phyloP scores from a whole-genome alignment of 345 rosid genomes.

The Microcos paniculata region DNA sequence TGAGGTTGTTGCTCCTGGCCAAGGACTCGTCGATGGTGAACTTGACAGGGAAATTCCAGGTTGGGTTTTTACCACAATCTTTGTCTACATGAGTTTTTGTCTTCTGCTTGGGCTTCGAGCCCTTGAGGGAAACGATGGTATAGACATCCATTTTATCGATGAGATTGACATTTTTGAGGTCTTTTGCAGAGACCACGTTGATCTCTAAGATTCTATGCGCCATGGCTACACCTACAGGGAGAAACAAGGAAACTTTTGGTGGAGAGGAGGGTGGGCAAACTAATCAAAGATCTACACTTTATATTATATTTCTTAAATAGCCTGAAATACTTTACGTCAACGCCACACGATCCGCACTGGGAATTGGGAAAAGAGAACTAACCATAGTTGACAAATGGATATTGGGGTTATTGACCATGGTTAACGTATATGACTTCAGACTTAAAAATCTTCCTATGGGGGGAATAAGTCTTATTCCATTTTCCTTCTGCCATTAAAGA shows the following conservation, averaged over 20 bases:
- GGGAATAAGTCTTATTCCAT: not conserved
- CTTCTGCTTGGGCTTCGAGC: constrained; percentile 38
- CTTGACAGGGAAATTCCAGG: constrained; percentile 66
- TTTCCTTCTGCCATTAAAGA: not conserved
- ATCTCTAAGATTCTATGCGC: constrained; percentile 56
- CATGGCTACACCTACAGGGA: constrained; percentile 28
- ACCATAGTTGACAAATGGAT: not conserved
- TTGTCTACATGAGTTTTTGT: constrained; percentile 44
- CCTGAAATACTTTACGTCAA: not conserved
- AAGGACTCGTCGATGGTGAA: constrained; percentile 47
- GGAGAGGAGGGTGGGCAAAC: no score
- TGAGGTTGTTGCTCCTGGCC: constrained; percentile 50
- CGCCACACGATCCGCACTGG: not conserved
- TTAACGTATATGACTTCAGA: not conserved
- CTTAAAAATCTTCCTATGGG: not conserved
- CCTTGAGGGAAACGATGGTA: constrained; percentile 57
- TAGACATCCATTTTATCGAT: constrained; percentile 83
- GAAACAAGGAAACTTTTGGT: not conserved
- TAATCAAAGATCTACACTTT: not conserved
- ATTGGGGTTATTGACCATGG: constrained; percentile 1
- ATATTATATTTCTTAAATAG: not conserved
- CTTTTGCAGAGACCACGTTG: constrained; percentile 65
- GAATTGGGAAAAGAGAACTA: not conserved
- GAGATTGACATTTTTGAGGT: constrained; percentile 64
- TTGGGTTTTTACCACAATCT: constrained; percentile 53